A percentile compares a stretch with the other conserved stretches of the same genome.
Evolutionary conservation across 2,329 filamentous ascomycete species (phyloP).

Genomic region (Hymenoscyphus fraxineus): DNA sequence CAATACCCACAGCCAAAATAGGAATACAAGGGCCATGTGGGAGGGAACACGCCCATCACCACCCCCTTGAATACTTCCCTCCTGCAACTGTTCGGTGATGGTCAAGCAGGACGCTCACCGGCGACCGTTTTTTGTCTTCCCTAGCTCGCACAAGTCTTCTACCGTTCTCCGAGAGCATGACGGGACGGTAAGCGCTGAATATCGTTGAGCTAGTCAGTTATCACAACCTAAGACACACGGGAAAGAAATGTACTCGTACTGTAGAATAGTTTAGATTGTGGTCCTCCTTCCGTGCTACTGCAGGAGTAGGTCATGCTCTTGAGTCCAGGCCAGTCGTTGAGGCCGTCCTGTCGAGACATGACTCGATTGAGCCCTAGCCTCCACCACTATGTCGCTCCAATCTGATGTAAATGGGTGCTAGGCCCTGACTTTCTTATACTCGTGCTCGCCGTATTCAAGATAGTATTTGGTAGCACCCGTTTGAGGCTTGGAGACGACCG

Average conservation of each 20-base stretch:
- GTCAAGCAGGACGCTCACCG: conserved; percentile 1
- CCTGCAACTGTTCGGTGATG: conserved; percentile 2
- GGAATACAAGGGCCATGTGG: neutral
- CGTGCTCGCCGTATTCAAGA: neutral
- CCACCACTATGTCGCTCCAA: neutral
- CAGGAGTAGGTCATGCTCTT: neutral
- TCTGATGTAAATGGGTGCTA: conserved; percentile 8
- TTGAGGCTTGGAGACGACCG: neutral
- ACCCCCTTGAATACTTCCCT: neutral
- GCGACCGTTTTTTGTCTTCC: neutral
- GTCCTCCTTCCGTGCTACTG: neutral
- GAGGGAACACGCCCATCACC: neutral
- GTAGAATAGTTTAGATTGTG: neutral
- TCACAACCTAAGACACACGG: neutral
- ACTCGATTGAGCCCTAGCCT: neutral
- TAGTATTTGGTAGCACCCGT: neutral
- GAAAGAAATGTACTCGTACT: neutral
- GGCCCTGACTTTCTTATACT: neutral
- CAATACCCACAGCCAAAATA: neutral
- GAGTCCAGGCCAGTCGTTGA: neutral
- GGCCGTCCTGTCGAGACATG: neutral
- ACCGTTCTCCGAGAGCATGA: neutral
- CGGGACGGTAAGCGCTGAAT: neutral
- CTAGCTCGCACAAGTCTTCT: neutral
- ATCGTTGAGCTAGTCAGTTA: neutral